Evolutionary conservation across 2,329 filamentous ascomycete genomes (phyloP).

Genomic region (Talaromyces sp.): DNA sequence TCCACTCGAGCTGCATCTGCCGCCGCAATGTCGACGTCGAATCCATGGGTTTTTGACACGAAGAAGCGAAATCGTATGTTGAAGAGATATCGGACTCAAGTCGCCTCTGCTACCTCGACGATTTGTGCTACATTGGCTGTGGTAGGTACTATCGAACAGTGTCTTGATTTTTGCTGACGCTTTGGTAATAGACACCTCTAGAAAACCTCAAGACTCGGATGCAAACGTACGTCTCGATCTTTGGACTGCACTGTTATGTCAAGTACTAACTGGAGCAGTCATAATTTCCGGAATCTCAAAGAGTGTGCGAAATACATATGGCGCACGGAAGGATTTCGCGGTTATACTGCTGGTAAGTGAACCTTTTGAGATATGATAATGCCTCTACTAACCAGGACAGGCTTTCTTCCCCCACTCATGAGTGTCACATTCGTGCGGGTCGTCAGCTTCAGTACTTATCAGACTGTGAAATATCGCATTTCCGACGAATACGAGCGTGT

Average conservation of each 20-base stretch:
- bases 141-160: conserved; percentile 34
- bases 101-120: conserved; percentile 46
- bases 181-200: conserved; percentile 41
- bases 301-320: conserved; percentile 48
- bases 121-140: conserved; percentile 47
- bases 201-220: conserved; percentile 52
- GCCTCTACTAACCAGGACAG: conserved; percentile 25
- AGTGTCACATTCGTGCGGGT: conserved; percentile 48
- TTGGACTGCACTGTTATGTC: not conserved
- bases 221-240: conserved; percentile 44
- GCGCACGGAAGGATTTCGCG: conserved; percentile 48
- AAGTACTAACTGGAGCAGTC: conserved; percentile 30
- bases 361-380: not conserved
- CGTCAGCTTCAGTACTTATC: conserved; percentile 49
- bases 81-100: conserved; percentile 49
- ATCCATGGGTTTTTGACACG: conserved; percentile 40
- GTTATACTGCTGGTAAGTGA: conserved; percentile 47
- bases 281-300: conserved; percentile 46
- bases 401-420: conserved; percentile 45
- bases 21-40: conserved; percentile 32
- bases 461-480: conserved; percentile 42
- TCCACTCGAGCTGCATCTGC: conserved; percentile 36
- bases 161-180: not conserved
- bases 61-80: conserved; percentile 44
- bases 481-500: conserved; percentile 40